Conservation (phyloP, 2,329 filamentous ascomycete species). For the Triangularia setosa region DNA sequence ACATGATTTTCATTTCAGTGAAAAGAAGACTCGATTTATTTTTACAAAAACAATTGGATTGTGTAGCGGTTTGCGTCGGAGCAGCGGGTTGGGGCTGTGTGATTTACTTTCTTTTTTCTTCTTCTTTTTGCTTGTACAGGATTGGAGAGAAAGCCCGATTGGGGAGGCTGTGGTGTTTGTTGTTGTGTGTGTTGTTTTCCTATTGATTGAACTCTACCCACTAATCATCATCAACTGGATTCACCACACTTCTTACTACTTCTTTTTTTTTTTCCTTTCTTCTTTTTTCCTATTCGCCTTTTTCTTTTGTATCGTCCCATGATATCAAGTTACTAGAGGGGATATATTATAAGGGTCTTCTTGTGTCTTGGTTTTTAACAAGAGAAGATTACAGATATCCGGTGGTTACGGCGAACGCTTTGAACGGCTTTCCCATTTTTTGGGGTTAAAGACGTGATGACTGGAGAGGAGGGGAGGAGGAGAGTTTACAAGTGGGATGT, state of each 20-base stretch:
- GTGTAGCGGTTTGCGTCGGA: background rate
- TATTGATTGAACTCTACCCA: background rate
- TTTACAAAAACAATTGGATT: background rate
- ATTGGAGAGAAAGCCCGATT: background rate
- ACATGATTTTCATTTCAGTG: constrained; percentile 10
- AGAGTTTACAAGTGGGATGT: background rate
- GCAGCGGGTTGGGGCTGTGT: background rate
- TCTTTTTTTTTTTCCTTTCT: background rate
- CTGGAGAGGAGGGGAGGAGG: background rate
- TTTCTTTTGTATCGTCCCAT: constrained; percentile 1
- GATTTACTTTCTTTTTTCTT: background rate
- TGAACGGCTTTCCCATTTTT: background rate
- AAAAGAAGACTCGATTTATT: background rate
- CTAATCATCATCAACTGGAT: background rate
- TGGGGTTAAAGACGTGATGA: background rate
- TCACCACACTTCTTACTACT: background rate
- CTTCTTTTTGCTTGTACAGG: background rate
- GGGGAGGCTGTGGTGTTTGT: background rate
- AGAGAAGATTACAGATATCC: background rate
- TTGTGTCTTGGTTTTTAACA: background rate
- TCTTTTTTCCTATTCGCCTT: background rate
- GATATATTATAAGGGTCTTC: background rate
- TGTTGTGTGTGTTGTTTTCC: background rate
- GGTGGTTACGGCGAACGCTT: background rate
- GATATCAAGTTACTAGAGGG: background rate